Base-by-base conservation (phyloP, 257 asterid species). In the Anisodus acutangulus region DNA sequence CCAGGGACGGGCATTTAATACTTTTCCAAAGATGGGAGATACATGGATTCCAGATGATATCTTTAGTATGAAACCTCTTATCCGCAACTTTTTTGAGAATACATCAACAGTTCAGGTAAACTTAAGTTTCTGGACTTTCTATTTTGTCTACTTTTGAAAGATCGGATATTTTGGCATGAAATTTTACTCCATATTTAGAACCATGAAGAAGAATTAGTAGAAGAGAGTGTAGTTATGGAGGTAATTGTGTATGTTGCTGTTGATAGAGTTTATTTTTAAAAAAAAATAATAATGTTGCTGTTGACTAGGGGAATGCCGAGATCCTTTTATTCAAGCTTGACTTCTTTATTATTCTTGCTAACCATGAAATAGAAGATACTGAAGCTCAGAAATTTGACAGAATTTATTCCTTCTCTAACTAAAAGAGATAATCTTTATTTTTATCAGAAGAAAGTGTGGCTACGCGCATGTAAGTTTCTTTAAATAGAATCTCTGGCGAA, bases 21-120 rank as follows among this genome's bases (percentile, higher is more conserved):
- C 99, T 81, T 96, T 96, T 68, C 99, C 98, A 0, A 94, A 91
- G 92, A 96, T 96, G 99, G 98, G 98, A 6, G 97, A 94, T 83
- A 59, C 83, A 37, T 94, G 98, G 99, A 89, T 96, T 88, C 99
- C 98, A 3, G 97, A 96, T 63, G 92, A 90, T 90, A 80, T 93
- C 86, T 90, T 96, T 53, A 71, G 85, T 68, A 78, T 96, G 93
- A 94, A 91, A 87, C 99, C 99, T 10, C 83, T 93, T 81, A 82
- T 92, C 49, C 91, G 97, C 85, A 95, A 94, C 93, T 96, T 96
- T 91, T 96, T 96, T 69, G 98, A 94, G 84, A 94, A 96, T 85
- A 93, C 98, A 10, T 83, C 98, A 66, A 96, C 95, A 6, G 98
- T 96, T 86, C 98, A 94, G 98, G 98, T 96, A 89, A 86, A 53